A percentile compares a stretch with the other conserved stretches of the same genome.
Conservation (phyloP, 148 eudicot genomes). For the Chenopodium formosanum region DNA sequence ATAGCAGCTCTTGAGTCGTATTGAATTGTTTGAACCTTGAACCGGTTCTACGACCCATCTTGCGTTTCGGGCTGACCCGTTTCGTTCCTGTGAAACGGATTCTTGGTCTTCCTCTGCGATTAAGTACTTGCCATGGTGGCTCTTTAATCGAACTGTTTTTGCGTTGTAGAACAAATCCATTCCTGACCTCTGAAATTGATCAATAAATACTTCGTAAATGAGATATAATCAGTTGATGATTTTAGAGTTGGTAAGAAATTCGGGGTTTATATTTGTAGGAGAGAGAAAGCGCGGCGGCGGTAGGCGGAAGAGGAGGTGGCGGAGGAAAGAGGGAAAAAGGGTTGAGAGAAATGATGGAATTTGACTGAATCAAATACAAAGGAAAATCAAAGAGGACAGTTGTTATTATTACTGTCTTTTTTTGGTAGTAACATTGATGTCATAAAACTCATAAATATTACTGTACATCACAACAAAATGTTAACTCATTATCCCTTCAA, state of each 20-base stretch:
- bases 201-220: too few relatives aligned
- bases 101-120: slow-evolving; percentile 54
- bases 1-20: slow-evolving; percentile 48
- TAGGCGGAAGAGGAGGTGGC: neutral
- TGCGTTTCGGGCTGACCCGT: slow-evolving; percentile 42
- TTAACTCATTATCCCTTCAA: neutral
- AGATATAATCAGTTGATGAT: too few relatives aligned
- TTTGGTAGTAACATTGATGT: too few relatives aligned
- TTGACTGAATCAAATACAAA: too few relatives aligned
- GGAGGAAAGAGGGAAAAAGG: too few relatives aligned
- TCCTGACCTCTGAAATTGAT: slow-evolving; percentile 29
- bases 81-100: slow-evolving; percentile 46
- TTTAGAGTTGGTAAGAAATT: too few relatives aligned
- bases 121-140: slow-evolving; percentile 63
- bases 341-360: too few relatives aligned
- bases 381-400: neutral
- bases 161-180: slow-evolving; percentile 78
- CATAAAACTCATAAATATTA: too few relatives aligned
- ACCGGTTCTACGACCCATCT: slow-evolving; percentile 50
- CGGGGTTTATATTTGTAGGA: too few relatives aligned
- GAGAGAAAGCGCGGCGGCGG: neutral
- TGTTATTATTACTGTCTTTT: too few relatives aligned
- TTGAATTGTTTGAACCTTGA: neutral
- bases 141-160: slow-evolving; percentile 55
- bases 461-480: too few relatives aligned